Evolutionary conservation across 768 basidiomycete genomes (phyloP).

Genomic region (Lactarius pseudohatsudake): DNA sequence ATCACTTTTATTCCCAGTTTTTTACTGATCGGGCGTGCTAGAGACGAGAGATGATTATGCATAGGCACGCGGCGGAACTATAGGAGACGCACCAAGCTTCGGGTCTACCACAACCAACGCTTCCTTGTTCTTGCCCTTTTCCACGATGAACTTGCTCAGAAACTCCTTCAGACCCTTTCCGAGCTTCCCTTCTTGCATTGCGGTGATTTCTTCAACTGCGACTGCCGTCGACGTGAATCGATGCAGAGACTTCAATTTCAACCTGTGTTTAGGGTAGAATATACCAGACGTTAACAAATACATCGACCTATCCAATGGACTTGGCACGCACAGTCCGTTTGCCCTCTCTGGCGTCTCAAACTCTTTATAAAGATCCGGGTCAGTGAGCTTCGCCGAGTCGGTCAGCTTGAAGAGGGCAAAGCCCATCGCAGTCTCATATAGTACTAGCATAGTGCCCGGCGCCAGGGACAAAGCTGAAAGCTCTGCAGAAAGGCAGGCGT

Average conservation of each 20-base stretch:
- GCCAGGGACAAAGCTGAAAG: neutral
- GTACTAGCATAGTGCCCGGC: slow-evolving; percentile 72
- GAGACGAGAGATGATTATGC: slow-evolving; percentile 1
- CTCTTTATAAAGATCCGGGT: slow-evolving; percentile 85
- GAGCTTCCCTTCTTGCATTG: slow-evolving; percentile 88
- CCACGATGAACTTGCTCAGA: slow-evolving; percentile 78
- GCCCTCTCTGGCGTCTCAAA: slow-evolving; percentile 92
- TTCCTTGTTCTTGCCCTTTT: slow-evolving; percentile 91
- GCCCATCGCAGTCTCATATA: slow-evolving; percentile 95
- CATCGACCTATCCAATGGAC: neutral
- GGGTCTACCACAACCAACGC: slow-evolving; percentile 82
- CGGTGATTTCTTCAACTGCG: slow-evolving; percentile 95
- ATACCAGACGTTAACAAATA: slow-evolving; percentile 10
- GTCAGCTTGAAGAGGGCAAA: slow-evolving; percentile 98
- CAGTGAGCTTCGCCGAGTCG: slow-evolving; percentile 83
- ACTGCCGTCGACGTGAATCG: slow-evolving; percentile 95
- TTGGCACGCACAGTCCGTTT: slow-evolving; percentile 75
- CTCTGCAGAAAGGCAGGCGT: slow-evolving; percentile 8
- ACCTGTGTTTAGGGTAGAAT: slow-evolving; percentile 44
- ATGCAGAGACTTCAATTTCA: slow-evolving; percentile 94
- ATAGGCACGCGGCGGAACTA: neutral
- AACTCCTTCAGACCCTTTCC: slow-evolving; percentile 94
- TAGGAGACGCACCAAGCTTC: slow-evolving; percentile 68
- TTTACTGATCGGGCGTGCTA: slow-evolving; percentile 71
- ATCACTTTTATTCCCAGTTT: slow-evolving; percentile 88